These are phyloP conservation scores for Penicillium bialowiezense DNA, from an alignment of 495 filamentous ascomycete species.

Conservation along the genomic window DNA sequence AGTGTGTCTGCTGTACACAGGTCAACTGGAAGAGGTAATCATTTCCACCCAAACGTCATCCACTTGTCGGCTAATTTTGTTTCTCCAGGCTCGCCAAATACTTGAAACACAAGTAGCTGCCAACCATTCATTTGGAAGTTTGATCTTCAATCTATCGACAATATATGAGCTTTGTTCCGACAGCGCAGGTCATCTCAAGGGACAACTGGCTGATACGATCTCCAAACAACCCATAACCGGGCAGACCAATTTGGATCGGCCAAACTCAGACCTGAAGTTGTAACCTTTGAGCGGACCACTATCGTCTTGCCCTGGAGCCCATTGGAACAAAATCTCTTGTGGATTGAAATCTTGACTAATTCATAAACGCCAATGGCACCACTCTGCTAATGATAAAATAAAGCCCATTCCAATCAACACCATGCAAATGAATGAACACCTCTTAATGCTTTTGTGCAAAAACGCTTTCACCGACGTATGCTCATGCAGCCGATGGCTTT, in stretches of 20 bases:
- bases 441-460: conserved; percentile 11
- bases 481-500: conserved; percentile 18
- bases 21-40: conserved; percentile 68
- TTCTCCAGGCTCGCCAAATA: conserved; percentile 48
- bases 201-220: conserved; percentile 64
- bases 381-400: conserved; percentile 13
- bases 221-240: conserved; percentile 47
- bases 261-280: conserved; percentile 75
- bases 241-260: conserved; percentile 64
- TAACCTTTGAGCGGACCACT: conserved; percentile 32
- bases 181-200: conserved; percentile 63
- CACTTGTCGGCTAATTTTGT: conserved; percentile 9
- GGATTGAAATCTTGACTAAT: conserved; percentile 11
- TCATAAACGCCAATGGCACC: conserved; percentile 10
- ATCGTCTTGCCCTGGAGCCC: conserved; percentile 6
- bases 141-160: conserved; percentile 87
- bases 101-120: conserved; percentile 62
- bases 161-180: conserved; percentile 92
- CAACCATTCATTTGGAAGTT: conserved; percentile 63
- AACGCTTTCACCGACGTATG: not conserved
- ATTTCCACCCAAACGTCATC: not conserved
- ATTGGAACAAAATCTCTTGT: conserved; percentile 16
- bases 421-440: conserved; percentile 9
- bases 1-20: conserved; percentile 78
- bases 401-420: conserved; percentile 9